Conservation (phyloP, 2,329 filamentous ascomycete species). For the Fusarium palustre region DNA sequence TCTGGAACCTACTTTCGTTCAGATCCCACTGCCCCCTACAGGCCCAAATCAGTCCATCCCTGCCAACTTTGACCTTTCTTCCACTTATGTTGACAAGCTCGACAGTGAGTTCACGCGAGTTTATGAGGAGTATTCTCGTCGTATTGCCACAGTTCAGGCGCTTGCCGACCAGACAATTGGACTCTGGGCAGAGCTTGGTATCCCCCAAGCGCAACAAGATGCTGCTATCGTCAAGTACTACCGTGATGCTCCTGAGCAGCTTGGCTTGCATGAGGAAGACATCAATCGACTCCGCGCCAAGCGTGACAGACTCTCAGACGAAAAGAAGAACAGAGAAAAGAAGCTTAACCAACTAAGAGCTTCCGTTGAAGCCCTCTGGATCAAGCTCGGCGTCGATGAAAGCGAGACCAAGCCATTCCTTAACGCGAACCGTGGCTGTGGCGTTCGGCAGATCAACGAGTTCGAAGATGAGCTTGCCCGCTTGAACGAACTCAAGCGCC, state of each 20-base stretch:
- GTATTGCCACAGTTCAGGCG: constrained; percentile 79
- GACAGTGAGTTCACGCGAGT: constrained; percentile 93
- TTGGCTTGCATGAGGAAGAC: constrained; percentile 91
- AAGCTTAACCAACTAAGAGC: constrained; percentile 78
- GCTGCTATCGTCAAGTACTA: constrained; percentile 87
- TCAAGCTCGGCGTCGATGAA: constrained; percentile 85
- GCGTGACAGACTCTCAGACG: constrained; percentile 85
- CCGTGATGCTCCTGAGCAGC: constrained; percentile 89
- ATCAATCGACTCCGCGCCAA: constrained; percentile 76
- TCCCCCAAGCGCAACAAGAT: constrained; percentile 93
- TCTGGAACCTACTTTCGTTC: constrained; percentile 88
- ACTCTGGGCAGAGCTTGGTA: constrained; percentile 95
- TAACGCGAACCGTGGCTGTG: constrained; percentile 88
- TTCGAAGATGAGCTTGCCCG: constrained; percentile 90
- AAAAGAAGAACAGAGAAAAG: constrained; percentile 88
- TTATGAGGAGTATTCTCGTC: constrained; percentile 94
- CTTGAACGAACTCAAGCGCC: constrained; percentile 90
- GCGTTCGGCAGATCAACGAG: constrained; percentile 92
- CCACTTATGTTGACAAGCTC: constrained; percentile 85
- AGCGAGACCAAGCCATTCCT: constrained; percentile 86
- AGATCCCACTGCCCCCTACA: constrained; percentile 86
- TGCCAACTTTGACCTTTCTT: constrained; percentile 90
- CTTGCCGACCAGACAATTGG: constrained; percentile 88
- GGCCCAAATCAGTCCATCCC: constrained; percentile 80
- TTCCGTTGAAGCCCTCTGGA: constrained; percentile 89